Conservation (phyloP, 129 eudicot genomes). For the Lactuca saligna region DNA sequence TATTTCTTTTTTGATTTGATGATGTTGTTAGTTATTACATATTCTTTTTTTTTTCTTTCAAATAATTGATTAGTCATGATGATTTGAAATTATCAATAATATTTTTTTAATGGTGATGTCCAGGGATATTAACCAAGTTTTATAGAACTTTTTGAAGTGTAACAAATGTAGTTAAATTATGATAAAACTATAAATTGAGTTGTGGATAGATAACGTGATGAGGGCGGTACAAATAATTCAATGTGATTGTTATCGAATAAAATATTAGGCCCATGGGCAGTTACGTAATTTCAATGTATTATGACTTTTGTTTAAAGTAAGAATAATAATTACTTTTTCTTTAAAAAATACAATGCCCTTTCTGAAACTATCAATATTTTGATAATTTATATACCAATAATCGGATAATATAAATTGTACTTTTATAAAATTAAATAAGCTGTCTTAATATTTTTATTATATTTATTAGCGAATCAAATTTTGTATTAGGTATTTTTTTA, state of each 20-base stretch:
- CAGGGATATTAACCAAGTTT: too few relatives aligned
- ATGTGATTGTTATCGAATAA: constrained; percentile 15
- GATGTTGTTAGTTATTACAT: too few relatives aligned
- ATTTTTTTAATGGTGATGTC: too few relatives aligned
- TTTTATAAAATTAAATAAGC: not conserved
- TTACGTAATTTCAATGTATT: constrained; percentile 2
- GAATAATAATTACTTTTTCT: not conserved
- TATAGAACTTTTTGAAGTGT: too few relatives aligned
- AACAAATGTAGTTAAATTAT: too few relatives aligned
- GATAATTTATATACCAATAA: not conserved
- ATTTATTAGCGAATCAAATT: too few relatives aligned
- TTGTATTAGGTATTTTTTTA: too few relatives aligned
- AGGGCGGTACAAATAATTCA: constrained; percentile 19
- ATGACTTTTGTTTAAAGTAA: not conserved
- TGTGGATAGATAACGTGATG: not conserved
- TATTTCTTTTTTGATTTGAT: too few relatives aligned
- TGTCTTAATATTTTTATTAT: not conserved
- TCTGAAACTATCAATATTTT: not conserved
- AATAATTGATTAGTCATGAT: too few relatives aligned
- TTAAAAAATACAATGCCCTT: not conserved
- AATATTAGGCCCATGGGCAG: constrained; percentile 17
- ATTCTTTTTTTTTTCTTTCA: too few relatives aligned
- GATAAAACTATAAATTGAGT: not conserved
- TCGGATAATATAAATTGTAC: too few relatives aligned
- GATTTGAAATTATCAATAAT: too few relatives aligned